Percentiles rank a stretch among this genome's conserved stretches.
These are phyloP conservation scores for Aspergillus neoniger DNA, from an alignment of 2,329 filamentous ascomycete species.

Conservation along the genomic window DNA sequence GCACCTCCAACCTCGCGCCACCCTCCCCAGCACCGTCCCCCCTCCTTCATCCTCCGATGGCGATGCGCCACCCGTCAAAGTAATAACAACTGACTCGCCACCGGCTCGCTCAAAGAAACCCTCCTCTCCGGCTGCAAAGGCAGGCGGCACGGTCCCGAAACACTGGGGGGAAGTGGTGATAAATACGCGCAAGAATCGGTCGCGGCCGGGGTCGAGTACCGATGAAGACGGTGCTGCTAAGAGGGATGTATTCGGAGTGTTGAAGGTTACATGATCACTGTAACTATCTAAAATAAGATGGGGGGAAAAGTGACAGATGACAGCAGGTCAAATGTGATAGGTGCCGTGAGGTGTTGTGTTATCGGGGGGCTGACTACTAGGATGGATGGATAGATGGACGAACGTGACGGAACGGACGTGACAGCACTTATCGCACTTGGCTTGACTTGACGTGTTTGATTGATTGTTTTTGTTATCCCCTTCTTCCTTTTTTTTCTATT, in stretches of 20 bases:
- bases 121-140: constrained; percentile 17
- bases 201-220: constrained; percentile 27
- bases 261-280: constrained; percentile 34
- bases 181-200: constrained; percentile 40
- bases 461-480: constrained; percentile 2
- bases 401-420: not conserved
- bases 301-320: not conserved
- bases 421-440: not conserved
- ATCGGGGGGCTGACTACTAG: too few species aligned
- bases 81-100: constrained; percentile 15
- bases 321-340: not conserved
- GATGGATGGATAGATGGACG: constrained; percentile 2
- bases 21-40: constrained; percentile 35
- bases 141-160: constrained; percentile 35
- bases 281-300: not conserved
- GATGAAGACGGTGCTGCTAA: constrained; percentile 20
- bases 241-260: constrained; percentile 44
- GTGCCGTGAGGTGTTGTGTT: not conserved
- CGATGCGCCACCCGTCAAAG: constrained; percentile 22
- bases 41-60: constrained; percentile 26
- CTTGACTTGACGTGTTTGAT: not conserved
- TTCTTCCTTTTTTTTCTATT: not conserved
- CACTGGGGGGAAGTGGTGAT: constrained; percentile 50
- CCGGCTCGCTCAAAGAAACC: constrained; percentile 18
- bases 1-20: constrained; percentile 41